Conservation (phyloP, 2,329 filamentous ascomycete genomes). For the Chlorencoelia australis region DNA sequence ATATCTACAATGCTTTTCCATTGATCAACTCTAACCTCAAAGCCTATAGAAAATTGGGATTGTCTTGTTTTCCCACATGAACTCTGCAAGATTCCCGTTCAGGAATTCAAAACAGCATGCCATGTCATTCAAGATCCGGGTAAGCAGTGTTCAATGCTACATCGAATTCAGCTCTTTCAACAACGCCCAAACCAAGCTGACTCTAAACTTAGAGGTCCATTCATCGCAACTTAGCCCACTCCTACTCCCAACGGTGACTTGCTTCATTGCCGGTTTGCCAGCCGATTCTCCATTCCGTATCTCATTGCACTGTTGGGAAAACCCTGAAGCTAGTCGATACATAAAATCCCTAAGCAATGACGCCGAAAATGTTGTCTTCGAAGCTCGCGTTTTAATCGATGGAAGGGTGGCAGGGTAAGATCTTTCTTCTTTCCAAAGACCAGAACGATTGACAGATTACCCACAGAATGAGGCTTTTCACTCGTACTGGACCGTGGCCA, state of each 20-base stretch:
- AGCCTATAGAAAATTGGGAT: conserved; percentile 85
- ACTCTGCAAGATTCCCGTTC: conserved; percentile 57
- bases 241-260: conserved; percentile 54
- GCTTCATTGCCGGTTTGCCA: conserved; percentile 58
- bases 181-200: too few species aligned
- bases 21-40: too few species aligned
- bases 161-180: too few species aligned
- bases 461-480: conserved; percentile 38
- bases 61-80: conserved; percentile 64
- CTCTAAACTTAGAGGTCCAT: background rate
- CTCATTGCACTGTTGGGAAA: conserved; percentile 66
- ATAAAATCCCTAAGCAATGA: conserved; percentile 43
- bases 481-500: conserved; percentile 40
- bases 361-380: conserved; percentile 47
- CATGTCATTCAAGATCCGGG: conserved; percentile 49
- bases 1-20: too few species aligned
- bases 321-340: conserved; percentile 47
- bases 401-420: conserved; percentile 51
- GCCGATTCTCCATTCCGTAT: conserved; percentile 53
- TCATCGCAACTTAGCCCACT: background rate
- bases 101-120: conserved; percentile 75
- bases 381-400: conserved; percentile 60
- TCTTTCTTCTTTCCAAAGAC: background rate
- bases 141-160: too few species aligned
- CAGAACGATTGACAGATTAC: background rate